phyloP scores from a whole-genome alignment of 2,329 filamentous ascomycete genomes.

The Calonectria honghensis region DNA sequence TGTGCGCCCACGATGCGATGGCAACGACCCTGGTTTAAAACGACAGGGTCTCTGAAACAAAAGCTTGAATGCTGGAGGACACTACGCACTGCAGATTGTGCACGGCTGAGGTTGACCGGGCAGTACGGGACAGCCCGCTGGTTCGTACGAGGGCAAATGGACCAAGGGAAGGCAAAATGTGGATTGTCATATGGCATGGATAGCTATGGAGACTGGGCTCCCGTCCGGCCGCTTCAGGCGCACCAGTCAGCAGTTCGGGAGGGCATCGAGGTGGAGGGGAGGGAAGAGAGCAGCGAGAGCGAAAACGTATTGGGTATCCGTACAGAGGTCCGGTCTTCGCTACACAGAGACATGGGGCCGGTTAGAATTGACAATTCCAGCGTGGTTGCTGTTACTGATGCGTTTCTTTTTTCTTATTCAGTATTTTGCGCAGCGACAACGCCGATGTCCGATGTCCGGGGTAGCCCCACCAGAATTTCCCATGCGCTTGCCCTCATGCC shows the following conservation, averaged over 20 bases:
- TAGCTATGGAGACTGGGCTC: constrained; percentile 22
- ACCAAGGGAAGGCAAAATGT: constrained; percentile 49
- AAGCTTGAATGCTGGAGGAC: background rate
- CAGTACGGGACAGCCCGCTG: constrained; percentile 16
- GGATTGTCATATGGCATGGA: constrained; percentile 29
- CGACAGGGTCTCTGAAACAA: constrained; percentile 15
- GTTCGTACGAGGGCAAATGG: constrained; percentile 39
- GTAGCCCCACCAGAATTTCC: constrained; percentile 51
- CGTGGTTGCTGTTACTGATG: background rate
- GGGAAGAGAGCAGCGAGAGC: background rate
- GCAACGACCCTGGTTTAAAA: constrained; percentile 17
- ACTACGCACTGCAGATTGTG: background rate
- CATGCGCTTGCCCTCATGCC: constrained; percentile 10
- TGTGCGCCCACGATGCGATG: constrained; percentile 10
- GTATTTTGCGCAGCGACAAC: constrained; percentile 32
- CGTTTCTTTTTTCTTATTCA: constrained; percentile 32
- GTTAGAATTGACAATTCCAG: constrained; percentile 36
- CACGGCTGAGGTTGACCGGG: constrained; percentile 17
- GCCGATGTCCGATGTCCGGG: constrained; percentile 54
- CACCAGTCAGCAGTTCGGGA: constrained; percentile 49
- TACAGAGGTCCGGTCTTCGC: constrained; percentile 9
- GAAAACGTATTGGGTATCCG: constrained; percentile 8
- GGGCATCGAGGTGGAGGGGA: background rate
- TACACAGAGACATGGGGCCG: constrained; percentile 10
- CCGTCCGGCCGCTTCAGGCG: constrained; percentile 51